A percentile compares a stretch with the other conserved stretches of the same genome.
Conservation (phyloP, 2,329 filamentous ascomycete species). For the Cladophialophora immunda region DNA sequence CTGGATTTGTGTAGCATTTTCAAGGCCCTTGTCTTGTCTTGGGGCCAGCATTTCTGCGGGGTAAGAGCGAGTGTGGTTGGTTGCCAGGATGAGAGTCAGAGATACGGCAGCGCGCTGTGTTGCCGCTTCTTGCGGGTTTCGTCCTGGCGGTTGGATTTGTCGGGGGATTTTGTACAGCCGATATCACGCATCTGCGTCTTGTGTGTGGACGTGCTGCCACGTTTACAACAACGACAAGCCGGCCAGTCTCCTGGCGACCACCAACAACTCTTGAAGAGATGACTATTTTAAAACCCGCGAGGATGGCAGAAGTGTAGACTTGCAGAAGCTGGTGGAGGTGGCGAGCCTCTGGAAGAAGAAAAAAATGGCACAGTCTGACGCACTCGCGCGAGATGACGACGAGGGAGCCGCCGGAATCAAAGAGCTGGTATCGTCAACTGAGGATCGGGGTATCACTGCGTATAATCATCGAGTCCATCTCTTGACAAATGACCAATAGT, state of each 20-base stretch:
- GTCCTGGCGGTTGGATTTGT: too few relatives aligned
- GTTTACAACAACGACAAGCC: constrained; percentile 8
- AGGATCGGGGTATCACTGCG: too few relatives aligned
- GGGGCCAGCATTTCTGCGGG: background rate
- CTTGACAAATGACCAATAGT: too few relatives aligned
- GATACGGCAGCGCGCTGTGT: background rate
- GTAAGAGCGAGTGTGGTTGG: background rate
- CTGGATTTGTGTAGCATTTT: background rate
- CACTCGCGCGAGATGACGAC: too few relatives aligned
- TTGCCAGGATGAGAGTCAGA: background rate
- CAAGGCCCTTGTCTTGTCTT: background rate
- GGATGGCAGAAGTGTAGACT: background rate
- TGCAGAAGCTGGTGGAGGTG: background rate
- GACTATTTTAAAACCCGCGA: constrained; percentile 7
- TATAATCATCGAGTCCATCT: too few relatives aligned
- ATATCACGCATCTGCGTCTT: background rate
- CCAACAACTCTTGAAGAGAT: too few relatives aligned
- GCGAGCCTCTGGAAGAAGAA: too few relatives aligned
- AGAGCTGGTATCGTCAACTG: too few relatives aligned
- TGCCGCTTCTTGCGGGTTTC: background rate
- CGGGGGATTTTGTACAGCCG: constrained; percentile 8
- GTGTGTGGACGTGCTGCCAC: background rate
- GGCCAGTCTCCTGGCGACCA: constrained; percentile 14
- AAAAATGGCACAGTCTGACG: too few relatives aligned
- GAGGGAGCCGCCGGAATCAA: too few relatives aligned